These are phyloP conservation scores for Exophiala sideris DNA, from an alignment of 2,329 filamentous ascomycete genomes.

Conservation along the genomic window DNA sequence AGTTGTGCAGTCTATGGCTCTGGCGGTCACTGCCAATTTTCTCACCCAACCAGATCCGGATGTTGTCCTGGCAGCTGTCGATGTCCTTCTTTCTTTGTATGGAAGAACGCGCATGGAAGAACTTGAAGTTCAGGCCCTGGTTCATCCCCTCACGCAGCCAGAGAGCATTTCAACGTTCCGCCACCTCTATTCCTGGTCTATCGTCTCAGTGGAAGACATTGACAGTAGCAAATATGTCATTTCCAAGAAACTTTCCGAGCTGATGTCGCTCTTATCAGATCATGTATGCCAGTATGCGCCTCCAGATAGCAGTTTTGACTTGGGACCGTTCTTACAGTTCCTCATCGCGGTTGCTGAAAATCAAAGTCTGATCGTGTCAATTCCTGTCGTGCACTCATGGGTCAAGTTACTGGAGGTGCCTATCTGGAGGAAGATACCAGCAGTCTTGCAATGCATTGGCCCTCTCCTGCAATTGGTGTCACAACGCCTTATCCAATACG, in stretches of 20 bases:
- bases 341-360: slow-evolving; percentile 76
- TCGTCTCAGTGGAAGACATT: slow-evolving; percentile 74
- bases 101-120: slow-evolving; percentile 69
- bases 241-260: slow-evolving; percentile 90
- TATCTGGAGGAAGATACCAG: slow-evolving; percentile 64
- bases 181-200: slow-evolving; percentile 74
- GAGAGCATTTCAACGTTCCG: slow-evolving; percentile 68
- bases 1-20: slow-evolving; percentile 66
- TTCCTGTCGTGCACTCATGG: slow-evolving; percentile 88
- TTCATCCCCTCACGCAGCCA: slow-evolving; percentile 74
- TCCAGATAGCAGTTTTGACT: slow-evolving; percentile 64
- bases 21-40: slow-evolving; percentile 67
- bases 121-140: slow-evolving; percentile 72
- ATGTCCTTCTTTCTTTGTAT: slow-evolving; percentile 80
- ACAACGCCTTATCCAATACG: slow-evolving; percentile 79
- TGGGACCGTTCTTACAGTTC: slow-evolving; percentile 73
- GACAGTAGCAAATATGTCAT: slow-evolving; percentile 90
- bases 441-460: slow-evolving; percentile 61
- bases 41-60: slow-evolving; percentile 67
- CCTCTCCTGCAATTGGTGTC: slow-evolving; percentile 79
- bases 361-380: slow-evolving; percentile 86
- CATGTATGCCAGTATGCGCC: slow-evolving; percentile 76
- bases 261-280: slow-evolving; percentile 79
- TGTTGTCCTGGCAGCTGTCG: slow-evolving; percentile 74
- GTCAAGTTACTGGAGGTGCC: slow-evolving; percentile 73